phyloP scores from a whole-genome alignment of 345 rosid genomes.

The Durio zibethinus region DNA sequence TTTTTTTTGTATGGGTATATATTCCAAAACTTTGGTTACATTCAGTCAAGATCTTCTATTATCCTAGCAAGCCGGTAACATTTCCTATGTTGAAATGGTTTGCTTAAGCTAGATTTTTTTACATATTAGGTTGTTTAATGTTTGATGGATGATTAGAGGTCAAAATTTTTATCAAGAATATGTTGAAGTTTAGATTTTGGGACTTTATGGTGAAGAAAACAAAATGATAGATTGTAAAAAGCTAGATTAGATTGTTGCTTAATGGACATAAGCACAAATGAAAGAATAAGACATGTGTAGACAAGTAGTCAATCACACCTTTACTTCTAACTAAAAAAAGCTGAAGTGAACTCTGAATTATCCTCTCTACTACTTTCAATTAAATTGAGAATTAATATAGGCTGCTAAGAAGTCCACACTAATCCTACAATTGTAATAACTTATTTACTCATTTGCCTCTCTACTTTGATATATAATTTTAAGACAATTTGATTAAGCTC shows the following conservation, averaged over 20 bases:
- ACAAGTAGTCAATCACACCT: neutral
- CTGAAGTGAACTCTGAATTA: neutral
- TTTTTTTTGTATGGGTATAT: conserved; percentile 83
- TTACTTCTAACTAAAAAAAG: neutral
- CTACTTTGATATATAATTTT: no score
- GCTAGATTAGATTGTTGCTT: neutral
- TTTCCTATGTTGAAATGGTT: neutral
- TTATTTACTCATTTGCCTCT: no score
- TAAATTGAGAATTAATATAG: neutral
- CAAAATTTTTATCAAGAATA: neutral
- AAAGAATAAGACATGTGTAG: neutral
- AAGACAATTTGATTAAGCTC: no score
- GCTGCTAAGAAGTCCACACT: neutral
- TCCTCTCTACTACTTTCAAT: neutral
- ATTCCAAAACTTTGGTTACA: conserved; percentile 70
- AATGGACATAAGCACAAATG: no score
- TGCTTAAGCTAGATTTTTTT: neutral
- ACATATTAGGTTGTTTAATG: neutral
- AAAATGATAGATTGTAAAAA: neutral
- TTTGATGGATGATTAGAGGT: neutral
- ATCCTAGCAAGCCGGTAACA: conserved; percentile 53
- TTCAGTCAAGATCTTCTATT: conserved; percentile 60
- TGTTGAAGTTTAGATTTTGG: neutral
- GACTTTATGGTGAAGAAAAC: neutral
- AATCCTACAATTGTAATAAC: neutral